Evolutionary conservation across 2,329 filamentous ascomycete genomes (phyloP).

Genomic region (Trichoderma arundinaceum): DNA sequence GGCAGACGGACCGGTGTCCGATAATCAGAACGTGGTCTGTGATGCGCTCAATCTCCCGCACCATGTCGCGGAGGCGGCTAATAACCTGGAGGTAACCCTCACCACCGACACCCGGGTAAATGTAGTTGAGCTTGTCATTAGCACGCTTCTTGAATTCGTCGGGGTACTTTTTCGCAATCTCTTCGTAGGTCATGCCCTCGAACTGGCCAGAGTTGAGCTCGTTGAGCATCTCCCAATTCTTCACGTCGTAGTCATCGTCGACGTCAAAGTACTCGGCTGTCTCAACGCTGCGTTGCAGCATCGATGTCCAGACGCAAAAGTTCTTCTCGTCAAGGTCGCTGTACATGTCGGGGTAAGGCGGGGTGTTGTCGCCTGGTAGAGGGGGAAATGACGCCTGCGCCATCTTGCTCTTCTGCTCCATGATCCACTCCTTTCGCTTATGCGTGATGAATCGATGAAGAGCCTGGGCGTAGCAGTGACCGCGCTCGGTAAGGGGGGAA

Average conservation of each 20-base stretch:
- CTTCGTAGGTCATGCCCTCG: slow-evolving; percentile 92
- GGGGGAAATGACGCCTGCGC: slow-evolving; percentile 85
- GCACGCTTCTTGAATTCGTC: slow-evolving; percentile 83
- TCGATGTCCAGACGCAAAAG: slow-evolving; percentile 98
- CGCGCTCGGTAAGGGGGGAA: slow-evolving; percentile 80
- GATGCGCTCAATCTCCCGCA: slow-evolving; percentile 95
- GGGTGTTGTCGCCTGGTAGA: slow-evolving; percentile 86
- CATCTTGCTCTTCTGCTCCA: slow-evolving; percentile 79
- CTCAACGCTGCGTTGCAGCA: slow-evolving; percentile 88
- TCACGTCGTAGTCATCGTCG: slow-evolving; percentile 94
- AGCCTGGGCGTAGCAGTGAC: slow-evolving; percentile 76
- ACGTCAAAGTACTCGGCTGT: slow-evolving; percentile 86
- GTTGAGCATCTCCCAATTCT: slow-evolving; percentile 97
- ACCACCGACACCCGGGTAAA: slow-evolving; percentile 93
- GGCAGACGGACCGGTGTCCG: slow-evolving; percentile 87
- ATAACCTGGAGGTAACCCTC: slow-evolving; percentile 98
- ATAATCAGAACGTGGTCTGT: slow-evolving; percentile 94
- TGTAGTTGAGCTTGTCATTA: slow-evolving; percentile 90
- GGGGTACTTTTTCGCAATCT: slow-evolving; percentile 79
- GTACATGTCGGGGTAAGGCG: slow-evolving; percentile 86
- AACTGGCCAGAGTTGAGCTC: slow-evolving; percentile 92
- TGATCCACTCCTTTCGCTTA: slow-evolving; percentile 81
- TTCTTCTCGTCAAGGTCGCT: slow-evolving; percentile 77
- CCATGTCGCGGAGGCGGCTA: slow-evolving; percentile 91
- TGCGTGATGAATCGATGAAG: slow-evolving; percentile 83